Evolutionary conservation across 2,329 filamentous ascomycete species (phyloP), one percentile per base, ranked within the genome.

Genomic region (Rugonectria rugulosa): DNA sequence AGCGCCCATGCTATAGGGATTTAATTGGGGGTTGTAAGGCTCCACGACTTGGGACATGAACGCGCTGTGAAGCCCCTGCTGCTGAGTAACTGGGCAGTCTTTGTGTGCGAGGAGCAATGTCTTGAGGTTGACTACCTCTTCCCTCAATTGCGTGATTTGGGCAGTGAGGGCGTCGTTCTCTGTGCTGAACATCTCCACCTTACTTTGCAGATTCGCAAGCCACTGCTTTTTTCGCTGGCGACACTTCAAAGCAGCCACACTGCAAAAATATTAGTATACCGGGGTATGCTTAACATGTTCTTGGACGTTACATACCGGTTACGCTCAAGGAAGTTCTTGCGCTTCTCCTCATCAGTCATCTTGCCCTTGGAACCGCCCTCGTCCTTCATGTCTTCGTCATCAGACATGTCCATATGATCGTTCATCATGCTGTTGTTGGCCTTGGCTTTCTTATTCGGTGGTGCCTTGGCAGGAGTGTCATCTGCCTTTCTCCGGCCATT

Each of bases 191-290:
- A 96, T 82, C 73, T 99, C 95, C 14, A 98, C 94, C 75, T 98
- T 98, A 52, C 86, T 86, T 73, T 99, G 95, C 2, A 99, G 82
- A 65, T 97, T 98, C 26, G 91, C 90, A 54, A 98, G 84, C 95
- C 95, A 99, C 72, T 98, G 95, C 82, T 99, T 99, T 82, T 99
- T 99, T 17, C 95, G 87, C 74, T 99, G 95, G 58, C 95, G 89
- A 75, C 95, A 99, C 72, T 99, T 99, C 56, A 99, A 81, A 3
- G 95, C 95, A 60, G 95, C 95, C 62, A 99, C 92, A 71, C 95
- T 97, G 62, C 19, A 8, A 36, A n/a, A n/a, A n/a, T n/a, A n/a
- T n/a, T n/a, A n/a, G n/a, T n/a, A n/a, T n/a, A n/a, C n/a, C n/a
- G n/a, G n/a, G n/a, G n/a, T n/a, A n/a, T n/a, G n/a, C n/a, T n/a